phyloP scores from a whole-genome alignment of 345 rosid genomes.

The Gynandropsis gynandra region DNA sequence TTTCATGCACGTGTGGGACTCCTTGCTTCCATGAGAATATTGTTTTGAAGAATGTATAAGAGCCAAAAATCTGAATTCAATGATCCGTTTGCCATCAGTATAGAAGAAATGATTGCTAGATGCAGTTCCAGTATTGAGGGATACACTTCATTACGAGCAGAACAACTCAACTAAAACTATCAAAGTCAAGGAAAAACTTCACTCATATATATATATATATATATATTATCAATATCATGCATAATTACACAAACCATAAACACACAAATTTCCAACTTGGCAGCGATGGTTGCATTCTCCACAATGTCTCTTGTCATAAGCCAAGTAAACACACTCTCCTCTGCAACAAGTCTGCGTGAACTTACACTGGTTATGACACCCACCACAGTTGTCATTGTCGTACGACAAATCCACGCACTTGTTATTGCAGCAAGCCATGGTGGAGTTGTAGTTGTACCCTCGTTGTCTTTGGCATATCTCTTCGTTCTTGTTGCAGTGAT shows the following conservation, averaged over 20 bases:
- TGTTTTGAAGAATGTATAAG: neutral
- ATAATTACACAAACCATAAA: constrained; percentile 62
- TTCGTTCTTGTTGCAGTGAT: constrained; percentile 49
- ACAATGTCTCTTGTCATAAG: constrained; percentile 64
- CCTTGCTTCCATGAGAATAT: constrained; percentile 3
- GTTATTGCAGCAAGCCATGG: constrained; percentile 61
- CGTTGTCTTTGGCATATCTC: constrained; percentile 31
- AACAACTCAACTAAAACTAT: constrained; percentile 6
- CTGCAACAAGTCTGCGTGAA: constrained; percentile 55
- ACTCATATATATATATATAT: constrained; percentile 23
- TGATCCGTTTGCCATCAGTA: constrained; percentile 10
- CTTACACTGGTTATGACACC: constrained; percentile 53
- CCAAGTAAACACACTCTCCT: constrained; percentile 48
- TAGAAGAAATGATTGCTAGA: constrained; percentile 4
- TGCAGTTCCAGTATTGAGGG: constrained; percentile 4
- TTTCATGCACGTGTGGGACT: too few species aligned
- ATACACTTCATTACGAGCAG: constrained; percentile 7
- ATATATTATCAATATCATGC: constrained; percentile 20
- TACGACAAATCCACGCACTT: constrained; percentile 44
- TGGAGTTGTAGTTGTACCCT: constrained; percentile 22
- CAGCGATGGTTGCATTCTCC: constrained; percentile 60
- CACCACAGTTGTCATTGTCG: constrained; percentile 58
- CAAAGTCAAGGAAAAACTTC: constrained; percentile 11
- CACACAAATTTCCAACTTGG: constrained; percentile 33
- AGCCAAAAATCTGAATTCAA: neutral